Percentiles rank a stretch among this genome's conserved stretches.
Conservation (phyloP, 2,329 filamentous ascomycete genomes). For the Chaetomiaceae sp. region DNA sequence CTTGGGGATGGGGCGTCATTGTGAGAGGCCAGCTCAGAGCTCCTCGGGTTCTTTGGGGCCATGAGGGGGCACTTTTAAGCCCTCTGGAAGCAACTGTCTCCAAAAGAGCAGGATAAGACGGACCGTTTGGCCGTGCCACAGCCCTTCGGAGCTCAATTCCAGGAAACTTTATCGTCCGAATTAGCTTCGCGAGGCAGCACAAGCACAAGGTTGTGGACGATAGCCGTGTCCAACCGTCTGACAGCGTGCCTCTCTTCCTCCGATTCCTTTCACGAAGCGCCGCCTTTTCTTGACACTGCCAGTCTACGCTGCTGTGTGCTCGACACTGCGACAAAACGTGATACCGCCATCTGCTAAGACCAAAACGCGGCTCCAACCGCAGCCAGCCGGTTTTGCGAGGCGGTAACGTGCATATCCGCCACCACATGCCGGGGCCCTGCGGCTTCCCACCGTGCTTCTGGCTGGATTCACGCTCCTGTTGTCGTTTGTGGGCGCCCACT, state of each 20-base stretch:
- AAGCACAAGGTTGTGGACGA: constrained; percentile 18
- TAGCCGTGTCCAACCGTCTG: constrained; percentile 15
- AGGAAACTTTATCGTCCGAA: constrained; percentile 13
- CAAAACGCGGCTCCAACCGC: constrained; percentile 22
- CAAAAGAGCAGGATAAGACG: no score
- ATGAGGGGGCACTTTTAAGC: no score
- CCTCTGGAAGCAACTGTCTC: no score
- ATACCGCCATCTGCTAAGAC: constrained; percentile 9
- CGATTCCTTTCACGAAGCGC: neutral
- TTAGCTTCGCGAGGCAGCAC: constrained; percentile 20
- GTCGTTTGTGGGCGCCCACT: constrained; percentile 8
- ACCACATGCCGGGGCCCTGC: constrained; percentile 19
- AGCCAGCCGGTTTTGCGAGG: constrained; percentile 24
- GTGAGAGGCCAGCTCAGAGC: no score
- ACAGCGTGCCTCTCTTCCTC: constrained; percentile 13
- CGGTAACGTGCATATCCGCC: constrained; percentile 26
- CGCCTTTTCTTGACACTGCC: neutral
- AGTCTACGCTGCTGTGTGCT: constrained; percentile 5
- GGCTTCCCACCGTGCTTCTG: constrained; percentile 2
- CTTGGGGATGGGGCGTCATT: no score
- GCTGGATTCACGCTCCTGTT: neutral
- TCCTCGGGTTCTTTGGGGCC: no score
- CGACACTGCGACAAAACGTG: neutral
- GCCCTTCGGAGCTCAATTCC: neutral
- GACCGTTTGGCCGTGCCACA: neutral